phyloP scores from a whole-genome alignment of 1,284 basidiomycete genomes.

The Rhodotorula mucilaginosa region DNA sequence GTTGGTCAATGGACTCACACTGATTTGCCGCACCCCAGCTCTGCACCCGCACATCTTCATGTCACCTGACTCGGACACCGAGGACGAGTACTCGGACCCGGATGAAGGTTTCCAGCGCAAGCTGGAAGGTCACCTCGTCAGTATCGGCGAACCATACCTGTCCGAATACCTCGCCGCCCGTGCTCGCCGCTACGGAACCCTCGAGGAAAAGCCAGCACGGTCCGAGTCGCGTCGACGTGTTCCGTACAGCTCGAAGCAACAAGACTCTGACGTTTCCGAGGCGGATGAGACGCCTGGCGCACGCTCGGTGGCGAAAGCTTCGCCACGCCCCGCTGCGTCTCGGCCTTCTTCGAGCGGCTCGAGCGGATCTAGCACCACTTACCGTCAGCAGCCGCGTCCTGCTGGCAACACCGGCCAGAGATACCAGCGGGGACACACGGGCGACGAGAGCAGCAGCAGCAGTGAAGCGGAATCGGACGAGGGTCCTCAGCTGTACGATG shows the following conservation, averaged over 20 bases:
- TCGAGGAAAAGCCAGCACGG: conserved; percentile 51
- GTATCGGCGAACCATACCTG: neutral
- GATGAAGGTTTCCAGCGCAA: neutral
- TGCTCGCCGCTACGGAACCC: neutral
- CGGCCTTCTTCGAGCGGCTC: no score
- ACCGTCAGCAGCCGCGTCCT: no score
- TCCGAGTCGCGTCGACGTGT: neutral
- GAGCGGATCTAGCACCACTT: no score
- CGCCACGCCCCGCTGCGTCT: no score
- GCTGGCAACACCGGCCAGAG: no score
- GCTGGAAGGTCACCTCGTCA: conserved; percentile 1
- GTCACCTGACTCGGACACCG: conserved; percentile 21
- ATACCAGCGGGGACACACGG: no score
- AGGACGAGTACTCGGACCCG: conserved; percentile 28
- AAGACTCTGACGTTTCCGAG: neutral
- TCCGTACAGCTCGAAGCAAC: neutral
- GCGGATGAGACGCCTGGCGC: no score
- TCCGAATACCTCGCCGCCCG: neutral
- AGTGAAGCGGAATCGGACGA: no score
- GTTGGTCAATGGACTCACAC: neutral
- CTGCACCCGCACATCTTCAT: conserved; percentile 28
- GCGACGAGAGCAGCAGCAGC: no score
- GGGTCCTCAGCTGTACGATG: no score
- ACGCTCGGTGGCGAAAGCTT: no score
- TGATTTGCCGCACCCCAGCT: neutral